phyloP scores from a whole-genome alignment of 2,329 filamentous ascomycete species.

The Verticillium tricorpus region DNA sequence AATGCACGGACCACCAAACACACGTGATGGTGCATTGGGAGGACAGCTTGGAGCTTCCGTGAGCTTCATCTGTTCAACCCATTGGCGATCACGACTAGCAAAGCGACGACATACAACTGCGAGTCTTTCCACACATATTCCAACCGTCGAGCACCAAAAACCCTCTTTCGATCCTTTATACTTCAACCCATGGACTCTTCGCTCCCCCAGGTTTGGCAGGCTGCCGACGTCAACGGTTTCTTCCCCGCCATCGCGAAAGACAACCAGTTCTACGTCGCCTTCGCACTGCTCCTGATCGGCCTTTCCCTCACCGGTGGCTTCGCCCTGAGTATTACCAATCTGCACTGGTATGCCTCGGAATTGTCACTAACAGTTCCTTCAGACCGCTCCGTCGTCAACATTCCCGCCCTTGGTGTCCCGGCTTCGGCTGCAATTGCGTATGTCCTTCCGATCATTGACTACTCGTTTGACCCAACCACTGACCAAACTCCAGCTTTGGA shows the following conservation, averaged over 20 bases:
- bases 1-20: not conserved
- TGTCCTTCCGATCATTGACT: conserved; percentile 27
- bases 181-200: conserved; percentile 65
- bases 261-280: conserved; percentile 78
- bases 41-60: conserved; percentile 10
- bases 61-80: not conserved
- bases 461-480: not conserved
- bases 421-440: conserved; percentile 90
- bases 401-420: conserved; percentile 75
- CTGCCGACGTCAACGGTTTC: conserved; percentile 79
- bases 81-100: not conserved
- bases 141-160: not conserved
- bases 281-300: conserved; percentile 68
- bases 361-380: conserved; percentile 11
- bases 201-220: conserved; percentile 85
- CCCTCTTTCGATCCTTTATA: not conserved
- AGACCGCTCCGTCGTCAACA: conserved; percentile 79
- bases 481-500: conserved; percentile 63
- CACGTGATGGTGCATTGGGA: conserved; percentile 19
- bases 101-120: not conserved
- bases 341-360: not conserved
- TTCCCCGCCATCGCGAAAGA: conserved; percentile 74
- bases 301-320: conserved; percentile 74
- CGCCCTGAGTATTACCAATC: conserved; percentile 65
- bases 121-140: not conserved